Conservation (phyloP, 257 asterid genomes). For the Cinchona pubescens region DNA sequence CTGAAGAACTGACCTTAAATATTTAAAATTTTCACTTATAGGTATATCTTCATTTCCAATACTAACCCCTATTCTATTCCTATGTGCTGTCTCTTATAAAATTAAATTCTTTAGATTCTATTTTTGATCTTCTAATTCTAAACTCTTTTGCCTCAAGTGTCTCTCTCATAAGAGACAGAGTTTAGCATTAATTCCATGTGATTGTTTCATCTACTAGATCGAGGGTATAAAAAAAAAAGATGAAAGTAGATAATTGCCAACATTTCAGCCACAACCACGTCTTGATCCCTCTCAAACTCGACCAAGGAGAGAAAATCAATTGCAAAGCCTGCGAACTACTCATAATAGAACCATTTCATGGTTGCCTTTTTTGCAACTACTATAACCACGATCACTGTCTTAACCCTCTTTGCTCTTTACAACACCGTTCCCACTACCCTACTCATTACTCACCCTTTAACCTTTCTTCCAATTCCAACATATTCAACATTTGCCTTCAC, state of each 20-base stretch:
- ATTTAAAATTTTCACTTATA: no score
- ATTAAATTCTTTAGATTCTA: no score
- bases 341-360: slow-evolving; percentile 21
- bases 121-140: no score
- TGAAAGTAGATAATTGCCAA: slow-evolving; percentile 10
- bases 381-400: slow-evolving; percentile 44
- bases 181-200: no score
- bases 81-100: no score
- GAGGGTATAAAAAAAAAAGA: neutral
- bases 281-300: slow-evolving; percentile 20
- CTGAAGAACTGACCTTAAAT: no score
- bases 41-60: no score
- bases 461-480: slow-evolving; percentile 38
- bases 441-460: slow-evolving; percentile 34
- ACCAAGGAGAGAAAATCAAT: slow-evolving; percentile 23
- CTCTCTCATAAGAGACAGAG: no score
- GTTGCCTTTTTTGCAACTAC: slow-evolving; percentile 39
- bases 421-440: slow-evolving; percentile 52
- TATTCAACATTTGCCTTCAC: slow-evolving; percentile 38
- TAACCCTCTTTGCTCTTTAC: slow-evolving; percentile 42
- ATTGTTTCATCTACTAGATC: no score
- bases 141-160: no score
- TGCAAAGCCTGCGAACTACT: slow-evolving; percentile 51
- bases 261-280: slow-evolving; percentile 59
- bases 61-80: no score